phyloP scores from a whole-genome alignment of 2,329 filamentous ascomycete species.

The Ceratocystis lukuohia region DNA sequence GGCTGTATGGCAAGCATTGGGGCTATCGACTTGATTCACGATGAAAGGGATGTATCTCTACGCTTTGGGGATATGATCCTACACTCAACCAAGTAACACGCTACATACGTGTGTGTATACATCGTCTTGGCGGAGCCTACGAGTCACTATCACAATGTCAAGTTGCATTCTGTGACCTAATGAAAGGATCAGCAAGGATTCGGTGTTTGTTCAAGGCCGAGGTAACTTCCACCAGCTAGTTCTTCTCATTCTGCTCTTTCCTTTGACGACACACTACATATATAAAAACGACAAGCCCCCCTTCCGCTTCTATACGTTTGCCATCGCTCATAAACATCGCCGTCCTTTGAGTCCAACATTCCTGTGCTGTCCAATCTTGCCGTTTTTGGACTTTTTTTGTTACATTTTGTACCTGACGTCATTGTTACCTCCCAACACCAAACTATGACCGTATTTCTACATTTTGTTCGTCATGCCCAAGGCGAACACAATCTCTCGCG shows the following conservation, averaged over 20 bases:
- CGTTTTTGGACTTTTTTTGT: not conserved
- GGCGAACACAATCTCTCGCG: slow-evolving; percentile 66
- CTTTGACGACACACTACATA: no score
- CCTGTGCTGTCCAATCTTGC: not conserved
- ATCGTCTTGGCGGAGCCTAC: no score
- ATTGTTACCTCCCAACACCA: not conserved
- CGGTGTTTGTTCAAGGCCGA: not conserved
- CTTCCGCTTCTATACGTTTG: not conserved
- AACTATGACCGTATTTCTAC: slow-evolving; percentile 41
- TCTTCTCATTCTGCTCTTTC: not conserved
- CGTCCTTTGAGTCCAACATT: not conserved
- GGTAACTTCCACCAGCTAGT: not conserved
- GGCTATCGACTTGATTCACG: not conserved
- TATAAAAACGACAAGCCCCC: not conserved
- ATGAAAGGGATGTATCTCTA: not conserved
- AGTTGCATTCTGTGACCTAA: not conserved
- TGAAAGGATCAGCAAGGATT: not conserved
- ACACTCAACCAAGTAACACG: no score
- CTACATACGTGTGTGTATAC: no score
- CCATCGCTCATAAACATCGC: no score
- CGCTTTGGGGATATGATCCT: not conserved
- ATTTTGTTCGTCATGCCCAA: slow-evolving; percentile 61
- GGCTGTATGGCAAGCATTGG: no score
- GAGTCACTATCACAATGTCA: not conserved
- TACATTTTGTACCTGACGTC: not conserved